These are phyloP conservation scores for Artemisia argyi DNA, from an alignment of 129 eudicot species.

Conservation along the genomic window DNA sequence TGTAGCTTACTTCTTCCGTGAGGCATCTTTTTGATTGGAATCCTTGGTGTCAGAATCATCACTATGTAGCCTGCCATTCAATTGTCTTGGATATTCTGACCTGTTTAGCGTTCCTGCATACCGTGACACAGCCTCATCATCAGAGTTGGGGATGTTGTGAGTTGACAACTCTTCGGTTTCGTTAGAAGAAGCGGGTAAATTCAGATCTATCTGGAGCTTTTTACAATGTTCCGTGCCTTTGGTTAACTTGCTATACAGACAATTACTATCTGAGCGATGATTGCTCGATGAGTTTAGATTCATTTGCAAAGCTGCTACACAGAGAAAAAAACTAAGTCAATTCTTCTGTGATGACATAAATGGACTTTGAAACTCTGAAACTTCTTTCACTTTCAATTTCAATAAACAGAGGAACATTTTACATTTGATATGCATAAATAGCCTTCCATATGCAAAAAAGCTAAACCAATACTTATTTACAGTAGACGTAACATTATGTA, in stretches of 20 bases:
- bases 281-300: slow-evolving; percentile 34
- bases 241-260: slow-evolving; percentile 29
- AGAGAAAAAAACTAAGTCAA: slow-evolving; percentile 1
- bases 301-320: slow-evolving; percentile 29
- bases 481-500: no score
- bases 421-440: slow-evolving; percentile 6
- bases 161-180: slow-evolving; percentile 24
- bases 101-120: slow-evolving; percentile 29
- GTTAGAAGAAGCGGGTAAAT: slow-evolving; percentile 40
- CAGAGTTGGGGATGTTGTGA: slow-evolving; percentile 20
- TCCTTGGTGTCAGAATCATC: slow-evolving; percentile 30
- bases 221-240: slow-evolving; percentile 20
- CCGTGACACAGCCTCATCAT: slow-evolving; percentile 35
- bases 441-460: not conserved
- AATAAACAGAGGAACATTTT: not conserved
- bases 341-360: slow-evolving; percentile 1
- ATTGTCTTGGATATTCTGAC: slow-evolving; percentile 23
- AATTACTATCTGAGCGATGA: slow-evolving; percentile 30
- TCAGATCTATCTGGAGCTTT: slow-evolving; percentile 37
- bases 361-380: not conserved
- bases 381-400: not conserved
- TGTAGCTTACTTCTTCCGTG: slow-evolving; percentile 38
- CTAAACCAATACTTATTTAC: no score
- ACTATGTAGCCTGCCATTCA: slow-evolving; percentile 21
- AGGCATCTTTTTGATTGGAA: slow-evolving; percentile 31